Percentiles rank a stretch among this genome's conserved stretches.
phyloP scores from a whole-genome alignment of 768 basidiomycete genomes.

The Amanita rubescens region DNA sequence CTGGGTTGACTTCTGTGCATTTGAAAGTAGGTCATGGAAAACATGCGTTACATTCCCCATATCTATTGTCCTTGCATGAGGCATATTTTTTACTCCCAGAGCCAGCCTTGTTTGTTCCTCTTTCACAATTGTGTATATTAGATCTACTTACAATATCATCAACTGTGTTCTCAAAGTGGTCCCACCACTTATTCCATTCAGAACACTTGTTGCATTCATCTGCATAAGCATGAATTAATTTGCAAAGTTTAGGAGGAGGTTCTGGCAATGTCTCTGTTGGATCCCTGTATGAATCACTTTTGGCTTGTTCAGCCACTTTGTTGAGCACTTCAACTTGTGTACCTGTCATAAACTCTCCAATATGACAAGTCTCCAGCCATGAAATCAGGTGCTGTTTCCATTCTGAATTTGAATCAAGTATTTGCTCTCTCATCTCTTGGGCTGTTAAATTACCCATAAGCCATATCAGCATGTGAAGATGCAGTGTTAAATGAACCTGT shows the following conservation, averaged over 20 bases:
- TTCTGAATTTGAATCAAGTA: constrained; percentile 16
- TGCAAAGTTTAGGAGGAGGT: too few relatives aligned
- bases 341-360: constrained; percentile 20
- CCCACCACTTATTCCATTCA: constrained; percentile 15
- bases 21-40: constrained; percentile 22
- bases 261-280: too few relatives aligned
- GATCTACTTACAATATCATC: constrained; percentile 21
- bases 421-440: constrained; percentile 22
- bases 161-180: constrained; percentile 12
- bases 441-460: constrained; percentile 19
- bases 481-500: constrained; percentile 23
- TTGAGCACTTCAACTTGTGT: constrained; percentile 17
- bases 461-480: constrained; percentile 27
- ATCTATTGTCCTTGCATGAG: constrained; percentile 13
- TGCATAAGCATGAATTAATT: too few relatives aligned
- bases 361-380: constrained; percentile 18
- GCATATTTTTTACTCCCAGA: constrained; percentile 7
- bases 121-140: constrained; percentile 23
- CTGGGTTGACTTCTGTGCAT: constrained; percentile 21
- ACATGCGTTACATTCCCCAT: constrained; percentile 22
- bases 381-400: constrained; percentile 15
- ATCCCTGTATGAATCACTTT: too few relatives aligned
- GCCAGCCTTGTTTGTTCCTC: constrained; percentile 12
- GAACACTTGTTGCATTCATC: too few relatives aligned
- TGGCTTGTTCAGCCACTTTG: neutral